Base-by-base conservation (phyloP, 2,329 filamentous ascomycete genomes). In the Alternaria arborescens region DNA sequence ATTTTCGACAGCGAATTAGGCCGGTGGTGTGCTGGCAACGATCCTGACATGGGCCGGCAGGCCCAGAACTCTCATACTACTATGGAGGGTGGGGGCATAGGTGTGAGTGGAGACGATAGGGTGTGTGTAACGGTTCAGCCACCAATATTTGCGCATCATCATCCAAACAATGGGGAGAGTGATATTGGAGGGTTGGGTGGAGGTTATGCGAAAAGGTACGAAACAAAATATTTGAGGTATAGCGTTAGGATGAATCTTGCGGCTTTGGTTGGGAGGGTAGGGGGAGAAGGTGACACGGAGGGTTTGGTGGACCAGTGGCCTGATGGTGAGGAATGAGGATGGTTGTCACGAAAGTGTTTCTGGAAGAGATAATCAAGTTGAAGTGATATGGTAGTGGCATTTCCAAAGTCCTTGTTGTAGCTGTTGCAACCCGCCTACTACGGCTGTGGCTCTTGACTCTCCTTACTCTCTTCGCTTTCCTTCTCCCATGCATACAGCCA, bases 221-320 rank as follows among this genome's bases (percentile, higher is more conserved):
- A 74, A 68, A 75, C 72, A 0, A 74, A 74, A 61, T 75, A 74
- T 68, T 52, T 75, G 64, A 60, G 71, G 55, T 65, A 70, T 52
- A 75, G 72, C 65, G 71, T 75, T 38, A 58, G 71, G 58, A 75
- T 75, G 72, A 75, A 75, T 64, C 55, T 75, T 48, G 70, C 73
- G 62, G 60, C 56, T 52, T 61, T 75, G 56, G 67, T 75, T 38
- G 48, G 64, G 43, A 69, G 69, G 10, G n/a, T 46, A 20, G 26
- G 62, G 59, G 30, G 66, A 61, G 59, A 67, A 66, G 41, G 60
- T 72, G 60, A 36, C 20, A 20, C 16, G 46, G 46, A 50, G 32
- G 46, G 20, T n/a, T 38, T 50, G 20, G 66, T 65, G 41, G 72
- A 75, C 66, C 72, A 75, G 64, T 75, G 72, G 72, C 72, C 72